Conservation (phyloP, 2,329 filamentous ascomycete genomes). For the Blastomyces silverae region DNA sequence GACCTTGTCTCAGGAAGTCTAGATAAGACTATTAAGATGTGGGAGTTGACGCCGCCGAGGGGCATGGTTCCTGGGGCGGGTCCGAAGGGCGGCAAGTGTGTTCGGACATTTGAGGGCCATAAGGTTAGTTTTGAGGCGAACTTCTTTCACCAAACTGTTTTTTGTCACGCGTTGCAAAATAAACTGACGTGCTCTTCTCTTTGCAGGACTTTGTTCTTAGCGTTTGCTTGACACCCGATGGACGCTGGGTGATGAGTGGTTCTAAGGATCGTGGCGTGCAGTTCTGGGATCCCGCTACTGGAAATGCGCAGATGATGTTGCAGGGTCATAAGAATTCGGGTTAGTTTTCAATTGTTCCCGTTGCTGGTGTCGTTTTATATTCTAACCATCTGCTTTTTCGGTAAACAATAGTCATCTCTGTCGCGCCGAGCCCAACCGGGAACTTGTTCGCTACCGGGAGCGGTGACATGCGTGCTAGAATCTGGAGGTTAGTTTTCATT, state of each 20-base stretch:
- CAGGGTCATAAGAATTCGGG: conserved; percentile 96
- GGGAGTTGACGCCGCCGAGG: conserved; percentile 75
- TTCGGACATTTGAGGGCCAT: conserved; percentile 95
- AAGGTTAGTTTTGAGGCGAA: conserved; percentile 54
- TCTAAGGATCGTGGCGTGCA: conserved; percentile 97
- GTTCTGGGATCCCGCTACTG: conserved; percentile 95
- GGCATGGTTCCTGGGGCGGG: conserved; percentile 58
- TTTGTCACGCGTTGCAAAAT: neutral
- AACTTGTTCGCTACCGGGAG: conserved; percentile 91
- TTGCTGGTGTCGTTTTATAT: conserved; percentile 1
- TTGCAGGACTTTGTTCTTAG: conserved; percentile 86
- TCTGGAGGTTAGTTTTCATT: conserved; percentile 65
- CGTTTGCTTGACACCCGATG: conserved; percentile 89
- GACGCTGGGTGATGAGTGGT: conserved; percentile 91
- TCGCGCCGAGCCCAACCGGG: conserved; percentile 84
- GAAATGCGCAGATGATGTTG: conserved; percentile 93
- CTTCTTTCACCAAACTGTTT: neutral
- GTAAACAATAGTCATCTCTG: conserved; percentile 69
- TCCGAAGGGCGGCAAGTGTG: conserved; percentile 81
- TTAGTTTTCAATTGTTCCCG: conserved; percentile 33
- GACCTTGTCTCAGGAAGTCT: conserved; percentile 90
- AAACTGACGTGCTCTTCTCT: conserved; percentile 8
- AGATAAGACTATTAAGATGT: conserved; percentile 99
- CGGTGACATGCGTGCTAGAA: conserved; percentile 93
- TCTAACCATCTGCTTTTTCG: conserved; percentile 22